Evolutionary conservation across 139 green algal species (phyloP), one percentile per base, ranked within the genome.

Genomic region (Haematococcus sp.): DNA sequence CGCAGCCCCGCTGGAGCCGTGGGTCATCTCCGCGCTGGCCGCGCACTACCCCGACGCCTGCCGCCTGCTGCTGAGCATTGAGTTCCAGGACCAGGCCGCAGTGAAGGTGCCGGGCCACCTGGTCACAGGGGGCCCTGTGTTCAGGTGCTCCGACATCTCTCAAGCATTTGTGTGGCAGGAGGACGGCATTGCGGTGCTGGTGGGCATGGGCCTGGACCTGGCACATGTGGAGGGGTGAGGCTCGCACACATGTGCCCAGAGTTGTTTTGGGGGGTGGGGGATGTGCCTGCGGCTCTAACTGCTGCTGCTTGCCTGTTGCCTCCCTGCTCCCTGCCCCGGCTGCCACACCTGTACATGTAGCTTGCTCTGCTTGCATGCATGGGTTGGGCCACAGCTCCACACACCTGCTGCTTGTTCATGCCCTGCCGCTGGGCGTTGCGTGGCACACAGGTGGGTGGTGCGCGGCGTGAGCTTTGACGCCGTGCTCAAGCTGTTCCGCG

Each of bases 111-210:
- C 40, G 15, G 43, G 64, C 2, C 28, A 56, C 35, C 40, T 71
- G 7, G 27, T 40, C 40, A 19, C 28, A 33, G 25, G 25, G 23
- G n/a, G 25, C 25, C 17, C 64, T 13, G 64, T 71, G 64, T 71
- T 71, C n/a, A 9, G 64, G 20, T 72, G 66, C 27, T 25, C n/a
- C 7, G 2, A 63, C 15, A 15, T 63, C 4, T 28, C n/a, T 3
- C 43, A 56, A 44, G 44, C 15, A 13, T 72, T 72, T 17, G 27
- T 63, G 25, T 72, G 66, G 66, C 64, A 72, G 66, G 66, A 72
- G 16, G 66, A 72, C 46, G 66, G 66, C 27, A 27, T 72, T 25
- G 66, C 59, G 46, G 66, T 52, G 9, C 44, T 72, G 16, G 16
- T 61, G 44, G 66, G 61, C 32, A 68, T 68, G 40, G 40, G 40